Base-by-base conservation (phyloP, 2,329 filamentous ascomycete species). In the Fusarium chaquense region DNA sequence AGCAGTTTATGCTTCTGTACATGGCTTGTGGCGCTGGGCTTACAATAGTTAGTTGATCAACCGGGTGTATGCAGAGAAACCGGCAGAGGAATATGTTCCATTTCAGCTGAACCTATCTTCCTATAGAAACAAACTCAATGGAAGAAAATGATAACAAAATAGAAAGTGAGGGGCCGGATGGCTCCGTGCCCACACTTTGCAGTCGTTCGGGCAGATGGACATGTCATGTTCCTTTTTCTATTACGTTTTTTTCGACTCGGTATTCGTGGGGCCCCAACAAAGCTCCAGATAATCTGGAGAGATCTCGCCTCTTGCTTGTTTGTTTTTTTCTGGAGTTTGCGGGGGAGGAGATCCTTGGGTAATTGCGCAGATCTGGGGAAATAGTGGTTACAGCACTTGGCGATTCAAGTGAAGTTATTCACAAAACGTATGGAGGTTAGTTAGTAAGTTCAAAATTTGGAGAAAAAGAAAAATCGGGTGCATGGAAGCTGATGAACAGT, bases 221-320 rank as follows among this genome's bases (percentile, higher is more conserved):
- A 59, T 55, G 47, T 53, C 50, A 63, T 11, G 18, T 3, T 24
- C 40, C 18, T 44, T 55, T 69, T 73, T 75, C 49, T 61, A 75
- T 74, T 75, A 74, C 72, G 72, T 74, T 74, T 74, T 65, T 65
- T 59, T 56, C 56, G 60, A 50, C 55, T 53, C 32, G 41, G 61
- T 44, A 57, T 70, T 73, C 69, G 62, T 65, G 72, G 72, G 72
- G 72, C 72, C 72, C 72, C 72, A 65, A 11, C 30, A 49, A 41
- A 53, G 57, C 50, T 55, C 52, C 51, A 53, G 56, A 67, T 58
- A 46, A 66, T 55, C 51, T 69, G 56, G 56, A 69, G 67, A 65
- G 46, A 50, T 55, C 61, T 44, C n/a, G 35, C 51, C 54, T 72
- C 13, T 40, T 52, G 18, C 26, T 30, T 45, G 15, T n/a, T 32